Evolutionary conservation across 2,329 filamentous ascomycete genomes (phyloP), one percentile per base, ranked within the genome.

Genomic region (Colletotrichum sansevieriae): DNA sequence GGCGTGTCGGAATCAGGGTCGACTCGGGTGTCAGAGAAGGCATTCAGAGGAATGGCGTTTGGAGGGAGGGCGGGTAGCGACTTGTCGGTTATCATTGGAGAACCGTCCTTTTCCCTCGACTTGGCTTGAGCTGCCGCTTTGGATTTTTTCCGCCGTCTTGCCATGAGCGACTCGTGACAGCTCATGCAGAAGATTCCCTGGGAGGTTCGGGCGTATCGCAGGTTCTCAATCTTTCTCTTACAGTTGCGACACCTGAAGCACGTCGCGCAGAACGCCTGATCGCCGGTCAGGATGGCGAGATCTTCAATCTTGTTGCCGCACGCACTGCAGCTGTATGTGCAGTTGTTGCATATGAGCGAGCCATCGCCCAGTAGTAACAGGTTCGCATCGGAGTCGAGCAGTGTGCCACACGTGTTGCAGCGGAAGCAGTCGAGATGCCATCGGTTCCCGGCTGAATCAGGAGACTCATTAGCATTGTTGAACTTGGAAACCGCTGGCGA

Each of bases 131-230:
- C 85, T 47, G 87, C 85, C 60, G 90, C 87, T 79, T 93, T 94
- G 44, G 91, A 91, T 79, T 93, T 94, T 82, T 98, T 98, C 76
- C 94, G 88, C 72, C 95, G 88, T 71, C 95, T 87, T 57, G 95
- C 94, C 94, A 98, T 98, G 61, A 99, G 83, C 33, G 94, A 96
- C 81, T 99, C 96, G 77, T 99, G 96, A 78, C 96, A 99, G 76
- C 91, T 94, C 96, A 99, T 99, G 83, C 96, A 99, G 78, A 99
- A 98, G 74, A 99, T 99, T 70, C 96, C 96, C 80, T 98, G 96
- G 8, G 95, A 98, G 1, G 96, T 99, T 76, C 96, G 90, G 63
- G 96, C 96, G 88, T 98, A 99, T 78, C 95, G 91, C 72, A 99
- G 85, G 78, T 99, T 99, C 81, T 99, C 96, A 70, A 99, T 99